Base-by-base conservation (phyloP, 1,139 yeast species). In the Debaryomyces coudertii region DNA sequence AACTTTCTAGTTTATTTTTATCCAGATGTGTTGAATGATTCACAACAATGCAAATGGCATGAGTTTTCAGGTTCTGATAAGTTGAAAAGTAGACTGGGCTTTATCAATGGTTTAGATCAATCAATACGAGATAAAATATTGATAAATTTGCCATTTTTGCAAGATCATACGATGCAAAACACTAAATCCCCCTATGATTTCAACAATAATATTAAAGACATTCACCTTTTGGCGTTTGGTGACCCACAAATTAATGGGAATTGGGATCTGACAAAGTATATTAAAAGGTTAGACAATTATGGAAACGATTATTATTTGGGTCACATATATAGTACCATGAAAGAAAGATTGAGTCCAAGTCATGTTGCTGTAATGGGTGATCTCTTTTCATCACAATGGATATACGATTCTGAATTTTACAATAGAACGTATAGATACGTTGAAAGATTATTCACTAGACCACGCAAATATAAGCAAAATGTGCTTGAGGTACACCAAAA, bases 191-290 rank as follows among this genome's bases (percentile, higher is more conserved):
- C 52, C 8, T 41, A 43, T 22, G 41, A 46, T 24, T 14, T 46
- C 33, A 29, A 42, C 2, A 52, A 55, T 15, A 43, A 44, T 1
- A 62, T 69, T 11, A 61, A 71, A 15, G 89, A 84, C 56, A 77
- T 87, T 48, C 80, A 80, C 51, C 68, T 87, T 71, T 65, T 90
- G 55, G 85, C 96, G 2, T 85, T 90, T 64, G 99, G 98, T 8
- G 99, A 93, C 61, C 99, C 99, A 0, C 99, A 93, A 66, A 90
- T 93, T 63, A 87, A 92, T 52, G 98, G 98, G 1, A 81, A 84
- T 53, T 83, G 89, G 85, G 78, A 78, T 8, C 70, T 73, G 42
- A 86, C 95, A 1, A 80, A 85, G n/a, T 83, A 85, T 57, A 74
- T 89, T 49, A 86, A 88, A 53, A 66, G 89, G 45, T 69, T 93